phyloP scores from a whole-genome alignment of 441 rosid species.

The Arabidopsis lyrata region DNA sequence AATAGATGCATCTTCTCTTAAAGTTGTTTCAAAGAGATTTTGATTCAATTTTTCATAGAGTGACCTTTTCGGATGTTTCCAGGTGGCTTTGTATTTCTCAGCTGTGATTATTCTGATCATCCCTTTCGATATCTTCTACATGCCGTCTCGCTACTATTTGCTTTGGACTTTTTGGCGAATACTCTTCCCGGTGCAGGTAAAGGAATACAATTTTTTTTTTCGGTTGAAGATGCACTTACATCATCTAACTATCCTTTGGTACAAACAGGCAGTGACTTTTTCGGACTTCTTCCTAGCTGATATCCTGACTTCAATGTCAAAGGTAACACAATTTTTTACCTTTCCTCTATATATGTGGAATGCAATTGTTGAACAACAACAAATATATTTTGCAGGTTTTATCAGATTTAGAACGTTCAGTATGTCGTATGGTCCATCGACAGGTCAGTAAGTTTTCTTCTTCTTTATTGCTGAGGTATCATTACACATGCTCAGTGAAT shows the following conservation, averaged over 20 bases:
- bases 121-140: constrained; percentile 88
- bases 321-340: constrained; percentile 52
- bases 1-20: constrained; percentile 88
- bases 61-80: constrained; percentile 43
- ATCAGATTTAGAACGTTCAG: constrained; percentile 96
- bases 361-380: neutral
- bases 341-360: constrained; percentile 1
- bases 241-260: constrained; percentile 34
- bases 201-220: constrained; percentile 1
- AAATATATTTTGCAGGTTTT: constrained; percentile 65
- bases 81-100: constrained; percentile 85
- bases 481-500: constrained; percentile 20
- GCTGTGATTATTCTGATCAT: constrained; percentile 76
- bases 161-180: constrained; percentile 91
- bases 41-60: constrained; percentile 18
- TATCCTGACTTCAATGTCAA: constrained; percentile 96
- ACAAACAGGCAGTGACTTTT: constrained; percentile 80
- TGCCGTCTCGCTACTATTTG: constrained; percentile 85
- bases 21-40: constrained; percentile 19
- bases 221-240: neutral
- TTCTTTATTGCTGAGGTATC: constrained; percentile 1
- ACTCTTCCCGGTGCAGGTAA: constrained; percentile 88
- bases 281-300: constrained; percentile 96
- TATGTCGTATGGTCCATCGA: constrained; percentile 93
- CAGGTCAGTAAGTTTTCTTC: constrained; percentile 65